phyloP scores from a whole-genome alignment of 2,329 filamentous ascomycete species.

The Cladophialophora chaetospira region DNA sequence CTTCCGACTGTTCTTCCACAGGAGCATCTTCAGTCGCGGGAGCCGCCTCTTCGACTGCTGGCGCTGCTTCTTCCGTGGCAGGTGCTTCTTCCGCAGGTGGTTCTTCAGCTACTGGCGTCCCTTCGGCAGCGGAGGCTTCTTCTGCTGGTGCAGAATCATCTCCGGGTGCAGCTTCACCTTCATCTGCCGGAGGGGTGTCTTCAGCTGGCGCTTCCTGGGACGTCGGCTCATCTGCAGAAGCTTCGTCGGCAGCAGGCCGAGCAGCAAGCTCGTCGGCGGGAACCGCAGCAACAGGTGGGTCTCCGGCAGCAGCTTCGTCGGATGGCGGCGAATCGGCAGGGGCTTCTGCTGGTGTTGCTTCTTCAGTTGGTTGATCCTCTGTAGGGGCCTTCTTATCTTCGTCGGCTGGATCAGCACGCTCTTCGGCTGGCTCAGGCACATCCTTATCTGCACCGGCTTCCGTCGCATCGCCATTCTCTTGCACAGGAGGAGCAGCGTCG shows the following conservation, averaged over 20 bases:
- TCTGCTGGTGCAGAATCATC: constrained; percentile 15
- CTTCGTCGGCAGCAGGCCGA: not conserved
- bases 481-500: constrained; percentile 10
- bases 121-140: not conserved
- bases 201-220: constrained; percentile 17
- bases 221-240: not conserved
- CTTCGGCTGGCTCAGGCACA: constrained; percentile 9
- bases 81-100: constrained; percentile 1
- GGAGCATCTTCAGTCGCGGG: constrained; percentile 30
- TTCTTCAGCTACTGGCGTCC: constrained; percentile 1
- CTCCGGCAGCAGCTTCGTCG: constrained; percentile 12
- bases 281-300: constrained; percentile 22
- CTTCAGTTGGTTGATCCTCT: constrained; percentile 14
- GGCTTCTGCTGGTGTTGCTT: constrained; percentile 9
- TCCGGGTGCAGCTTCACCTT: constrained; percentile 16
- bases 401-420: not conserved
- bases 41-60: constrained; percentile 7
- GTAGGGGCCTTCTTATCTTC: constrained; percentile 14
- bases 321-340: constrained; percentile 18
- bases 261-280: constrained; percentile 21
- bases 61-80: not conserved
- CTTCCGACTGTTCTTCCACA: not conserved
- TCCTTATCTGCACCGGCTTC: constrained; percentile 15
- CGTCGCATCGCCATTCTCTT: constrained; percentile 15
- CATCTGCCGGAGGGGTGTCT: constrained; percentile 26